phyloP scores from a whole-genome alignment of 2,329 filamentous ascomycete species.

The Chaetoscypha palmicola region DNA sequence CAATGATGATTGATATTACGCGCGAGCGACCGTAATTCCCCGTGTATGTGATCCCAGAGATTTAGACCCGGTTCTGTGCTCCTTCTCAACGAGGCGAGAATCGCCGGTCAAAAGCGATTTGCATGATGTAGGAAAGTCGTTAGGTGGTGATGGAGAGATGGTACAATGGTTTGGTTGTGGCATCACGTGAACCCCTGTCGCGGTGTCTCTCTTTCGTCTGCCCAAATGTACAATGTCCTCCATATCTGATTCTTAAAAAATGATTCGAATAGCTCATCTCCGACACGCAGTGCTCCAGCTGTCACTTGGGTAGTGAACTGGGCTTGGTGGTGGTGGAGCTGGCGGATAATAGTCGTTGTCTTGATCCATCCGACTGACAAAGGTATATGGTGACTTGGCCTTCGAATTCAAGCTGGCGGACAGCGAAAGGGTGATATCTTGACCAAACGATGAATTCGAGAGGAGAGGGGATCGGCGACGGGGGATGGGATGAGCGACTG shows the following conservation, averaged over 20 bases:
- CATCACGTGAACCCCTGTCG: conserved; percentile 2
- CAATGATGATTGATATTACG: conserved; percentile 1
- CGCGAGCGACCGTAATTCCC: conserved; percentile 7
- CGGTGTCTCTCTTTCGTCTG: neutral
- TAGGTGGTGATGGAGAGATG: neutral
- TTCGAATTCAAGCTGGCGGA: conserved; percentile 23
- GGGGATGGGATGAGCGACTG: conserved; percentile 29
- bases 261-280: conserved; percentile 12
- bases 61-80: neutral
- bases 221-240: conserved; percentile 3
- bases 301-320: conserved; percentile 53
- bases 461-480: conserved; percentile 44
- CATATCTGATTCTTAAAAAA: neutral
- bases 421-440: conserved; percentile 26
- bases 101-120: neutral
- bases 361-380: conserved; percentile 31
- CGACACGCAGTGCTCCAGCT: conserved; percentile 38
- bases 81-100: neutral
- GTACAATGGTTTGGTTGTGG: neutral
- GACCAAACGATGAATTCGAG: conserved; percentile 19
- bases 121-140: conserved; percentile 1
- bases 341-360: conserved; percentile 58
- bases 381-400: conserved; percentile 22
- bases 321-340: conserved; percentile 58
- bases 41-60: conserved; percentile 4